A percentile compares a stretch with the other conserved stretches of the same genome.
phyloP scores from a whole-genome alignment of 164 flowering plant genomes.

The Chimonanthus salicifolius region DNA sequence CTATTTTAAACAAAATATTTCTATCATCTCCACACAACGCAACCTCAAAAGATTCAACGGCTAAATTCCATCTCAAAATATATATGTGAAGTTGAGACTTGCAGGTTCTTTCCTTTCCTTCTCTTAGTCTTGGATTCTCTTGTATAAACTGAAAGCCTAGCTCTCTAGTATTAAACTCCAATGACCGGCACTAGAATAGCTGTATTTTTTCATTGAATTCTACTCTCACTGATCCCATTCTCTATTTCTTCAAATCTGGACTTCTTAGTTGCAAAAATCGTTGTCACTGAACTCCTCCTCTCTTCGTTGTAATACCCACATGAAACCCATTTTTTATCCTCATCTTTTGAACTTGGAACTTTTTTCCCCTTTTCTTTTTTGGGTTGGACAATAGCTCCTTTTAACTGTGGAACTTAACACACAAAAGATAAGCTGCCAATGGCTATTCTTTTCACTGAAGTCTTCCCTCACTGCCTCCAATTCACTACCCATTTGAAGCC shows the following conservation, averaged over 20 bases:
- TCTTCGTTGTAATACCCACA: not conserved
- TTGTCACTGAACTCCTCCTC: not conserved
- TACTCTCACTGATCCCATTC: not conserved
- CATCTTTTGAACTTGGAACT: not conserved
- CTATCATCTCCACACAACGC: not conserved
- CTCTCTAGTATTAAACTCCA: too few species aligned
- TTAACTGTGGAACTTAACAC: not conserved
- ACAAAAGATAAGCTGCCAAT: slow-evolving; percentile 8
- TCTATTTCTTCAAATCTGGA: not conserved
- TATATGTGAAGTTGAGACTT: not conserved
- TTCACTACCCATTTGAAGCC: slow-evolving; percentile 21
- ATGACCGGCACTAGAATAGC: too few species aligned
- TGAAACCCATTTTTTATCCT: not conserved
- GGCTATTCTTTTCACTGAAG: slow-evolving; percentile 25
- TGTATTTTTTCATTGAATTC: not conserved
- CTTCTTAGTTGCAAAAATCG: not conserved
- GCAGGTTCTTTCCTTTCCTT: not conserved
- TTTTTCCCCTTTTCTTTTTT: not conserved
- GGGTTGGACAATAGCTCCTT: not conserved
- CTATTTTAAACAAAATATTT: too few species aligned
- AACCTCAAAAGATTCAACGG: not conserved
- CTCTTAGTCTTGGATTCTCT: not conserved
- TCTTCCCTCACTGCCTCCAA: slow-evolving; percentile 24
- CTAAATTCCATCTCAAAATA: not conserved
- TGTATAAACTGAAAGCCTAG: too few species aligned